phyloP scores from a whole-genome alignment of 495 filamentous ascomycete species.

The Tuber melanosporum region DNA sequence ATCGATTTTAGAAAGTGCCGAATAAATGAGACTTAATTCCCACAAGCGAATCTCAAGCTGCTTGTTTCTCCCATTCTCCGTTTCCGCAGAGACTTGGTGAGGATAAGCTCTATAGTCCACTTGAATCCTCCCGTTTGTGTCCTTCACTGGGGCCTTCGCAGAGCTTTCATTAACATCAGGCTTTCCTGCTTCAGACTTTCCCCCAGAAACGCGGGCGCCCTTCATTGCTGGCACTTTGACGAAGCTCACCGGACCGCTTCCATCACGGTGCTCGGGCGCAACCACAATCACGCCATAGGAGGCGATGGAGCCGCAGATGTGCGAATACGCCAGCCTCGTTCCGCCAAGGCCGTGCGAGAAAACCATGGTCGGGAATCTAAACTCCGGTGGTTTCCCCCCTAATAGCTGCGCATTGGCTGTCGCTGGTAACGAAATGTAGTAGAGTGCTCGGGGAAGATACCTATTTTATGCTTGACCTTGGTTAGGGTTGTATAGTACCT shows the following conservation, averaged over 20 bases:
- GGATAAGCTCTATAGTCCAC: conserved; percentile 41
- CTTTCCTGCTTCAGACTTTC: conserved; percentile 18
- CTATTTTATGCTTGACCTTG: conserved; percentile 40
- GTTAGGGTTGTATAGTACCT: neutral
- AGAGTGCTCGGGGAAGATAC: conserved; percentile 58
- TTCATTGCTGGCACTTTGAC: conserved; percentile 43
- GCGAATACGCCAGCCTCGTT: conserved; percentile 65
- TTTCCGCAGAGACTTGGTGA: conserved; percentile 33
- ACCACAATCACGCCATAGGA: conserved; percentile 69
- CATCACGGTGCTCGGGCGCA: conserved; percentile 70
- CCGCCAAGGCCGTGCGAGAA: conserved; percentile 78
- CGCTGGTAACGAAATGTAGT: conserved; percentile 59
- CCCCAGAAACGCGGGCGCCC: conserved; percentile 16
- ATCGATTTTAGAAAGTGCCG: conserved; percentile 59
- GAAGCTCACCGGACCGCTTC: conserved; percentile 60
- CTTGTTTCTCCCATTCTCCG: conserved; percentile 49
- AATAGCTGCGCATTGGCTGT: conserved; percentile 35
- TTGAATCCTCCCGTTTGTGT: conserved; percentile 19
- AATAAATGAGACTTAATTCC: conserved; percentile 60
- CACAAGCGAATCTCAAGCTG: conserved; percentile 66
- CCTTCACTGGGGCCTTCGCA: conserved; percentile 4
- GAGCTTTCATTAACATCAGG: conserved; percentile 20
- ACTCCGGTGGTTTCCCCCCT: conserved; percentile 26
- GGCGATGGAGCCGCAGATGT: conserved; percentile 62
- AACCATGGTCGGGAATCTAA: conserved; percentile 66